Conservation (phyloP, 176 grass and related monocot species). For the Saccharum spontaneum region DNA sequence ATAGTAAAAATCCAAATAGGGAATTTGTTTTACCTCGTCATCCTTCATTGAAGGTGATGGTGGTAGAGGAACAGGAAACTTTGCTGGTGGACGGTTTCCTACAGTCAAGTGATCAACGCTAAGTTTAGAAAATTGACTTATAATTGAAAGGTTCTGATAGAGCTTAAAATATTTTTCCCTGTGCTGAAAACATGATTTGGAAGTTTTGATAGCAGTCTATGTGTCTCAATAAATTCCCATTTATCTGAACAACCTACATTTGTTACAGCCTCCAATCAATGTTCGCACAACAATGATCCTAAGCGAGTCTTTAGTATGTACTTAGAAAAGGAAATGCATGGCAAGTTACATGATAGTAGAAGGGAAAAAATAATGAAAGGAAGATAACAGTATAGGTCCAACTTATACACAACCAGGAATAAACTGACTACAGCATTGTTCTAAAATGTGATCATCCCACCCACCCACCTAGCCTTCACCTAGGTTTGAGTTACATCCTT, state of each 20-base stretch:
- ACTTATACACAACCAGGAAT: not conserved
- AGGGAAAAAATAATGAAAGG: not conserved
- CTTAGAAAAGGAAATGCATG: not conserved
- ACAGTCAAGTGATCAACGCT: conserved; percentile 33
- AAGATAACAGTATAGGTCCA: not conserved
- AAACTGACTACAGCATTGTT: not conserved
- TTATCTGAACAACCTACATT: not conserved
- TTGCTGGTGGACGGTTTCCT: conserved; percentile 82
- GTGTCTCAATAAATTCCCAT: not conserved
- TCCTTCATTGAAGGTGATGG: conserved; percentile 65
- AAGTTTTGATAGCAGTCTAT: not conserved
- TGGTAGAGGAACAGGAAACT: conserved; percentile 88
- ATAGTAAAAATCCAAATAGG: not conserved
- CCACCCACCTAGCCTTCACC: not conserved
- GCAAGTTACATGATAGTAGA: not conserved
- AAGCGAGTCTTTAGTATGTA: not conserved
- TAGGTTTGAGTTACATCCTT: not conserved
- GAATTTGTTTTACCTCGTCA: conserved; percentile 64
- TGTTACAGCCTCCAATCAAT: not conserved
- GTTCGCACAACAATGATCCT: not conserved
- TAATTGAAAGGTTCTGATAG: not conserved
- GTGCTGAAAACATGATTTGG: not conserved
- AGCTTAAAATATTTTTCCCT: not conserved
- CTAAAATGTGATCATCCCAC: not conserved
- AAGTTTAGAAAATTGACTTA: conserved; percentile 15